These are phyloP conservation scores for Xylariaceae sp. DNA, from an alignment of 2,329 filamentous ascomycete genomes.

Conservation along the genomic window DNA sequence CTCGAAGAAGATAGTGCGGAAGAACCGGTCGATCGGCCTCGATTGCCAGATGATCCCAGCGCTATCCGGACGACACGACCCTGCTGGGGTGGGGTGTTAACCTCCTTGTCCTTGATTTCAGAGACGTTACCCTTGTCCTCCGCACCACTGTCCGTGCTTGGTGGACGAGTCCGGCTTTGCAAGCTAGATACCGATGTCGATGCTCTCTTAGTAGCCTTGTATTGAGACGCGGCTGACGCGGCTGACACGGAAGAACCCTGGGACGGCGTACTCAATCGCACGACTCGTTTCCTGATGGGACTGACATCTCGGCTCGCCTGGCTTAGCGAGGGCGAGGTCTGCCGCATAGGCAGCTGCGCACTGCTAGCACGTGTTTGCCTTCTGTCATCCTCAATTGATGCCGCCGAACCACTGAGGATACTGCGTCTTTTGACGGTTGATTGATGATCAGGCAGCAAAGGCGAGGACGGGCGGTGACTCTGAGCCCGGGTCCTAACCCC, in stretches of 20 bases:
- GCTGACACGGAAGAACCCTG: constrained; percentile 20
- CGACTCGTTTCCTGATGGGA: constrained; percentile 52
- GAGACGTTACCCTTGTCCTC: constrained; percentile 37
- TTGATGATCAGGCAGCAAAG: constrained; percentile 28
- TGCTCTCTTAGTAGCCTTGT: constrained; percentile 39
- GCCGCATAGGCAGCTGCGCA: constrained; percentile 40
- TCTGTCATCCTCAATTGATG: constrained; percentile 40
- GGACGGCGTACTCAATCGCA: constrained; percentile 51
- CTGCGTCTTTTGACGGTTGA: constrained; percentile 43
- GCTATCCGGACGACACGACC: constrained; percentile 52
- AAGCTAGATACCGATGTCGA: constrained; percentile 40
- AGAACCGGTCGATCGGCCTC: constrained; percentile 34
- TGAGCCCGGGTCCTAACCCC: constrained; percentile 42
- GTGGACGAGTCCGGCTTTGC: constrained; percentile 35
- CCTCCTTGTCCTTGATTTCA: constrained; percentile 33
- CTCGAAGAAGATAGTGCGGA: constrained; percentile 35
- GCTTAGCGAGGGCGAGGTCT: constrained; percentile 42
- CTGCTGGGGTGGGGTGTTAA: constrained; percentile 51
- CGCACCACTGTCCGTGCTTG: constrained; percentile 38
- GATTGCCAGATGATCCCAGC: constrained; percentile 46
- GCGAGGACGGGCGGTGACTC: constrained; percentile 40
- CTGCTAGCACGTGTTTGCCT: constrained; percentile 46
- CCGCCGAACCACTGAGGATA: constrained; percentile 41
- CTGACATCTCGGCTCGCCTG: constrained; percentile 42
- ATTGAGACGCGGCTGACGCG: constrained; percentile 22